These are phyloP conservation scores for Penicillium herquei DNA, from an alignment of 495 filamentous ascomycete genomes.

Conservation along the genomic window DNA sequence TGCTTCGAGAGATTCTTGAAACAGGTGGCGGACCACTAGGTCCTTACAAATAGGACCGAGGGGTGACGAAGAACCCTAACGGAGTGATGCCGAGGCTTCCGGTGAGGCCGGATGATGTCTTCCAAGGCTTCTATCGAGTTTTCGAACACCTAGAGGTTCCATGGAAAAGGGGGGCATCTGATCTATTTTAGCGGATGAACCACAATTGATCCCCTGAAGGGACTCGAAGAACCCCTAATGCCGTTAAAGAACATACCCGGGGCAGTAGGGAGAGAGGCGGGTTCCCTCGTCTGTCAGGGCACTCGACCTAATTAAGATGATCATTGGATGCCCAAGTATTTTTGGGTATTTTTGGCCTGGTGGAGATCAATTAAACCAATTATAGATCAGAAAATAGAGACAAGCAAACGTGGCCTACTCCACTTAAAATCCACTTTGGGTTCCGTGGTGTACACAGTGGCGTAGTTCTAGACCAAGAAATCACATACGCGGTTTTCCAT, in stretches of 20 bases:
- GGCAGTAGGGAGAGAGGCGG: background rate
- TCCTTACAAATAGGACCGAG: no score
- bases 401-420: conserved; percentile 25
- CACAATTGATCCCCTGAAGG: no score
- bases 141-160: no score
- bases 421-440: conserved; percentile 13
- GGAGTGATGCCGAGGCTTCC: no score
- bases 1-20: background rate
- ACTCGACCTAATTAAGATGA: background rate
- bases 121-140: no score
- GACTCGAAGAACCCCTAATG: no score
- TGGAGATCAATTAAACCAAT: background rate
- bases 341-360: background rate
- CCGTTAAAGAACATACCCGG: background rate
- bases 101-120: no score
- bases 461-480: conserved; percentile 18
- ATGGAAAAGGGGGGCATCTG: no score
- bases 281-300: background rate
- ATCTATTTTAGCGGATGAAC: no score
- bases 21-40: background rate
- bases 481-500: conserved; percentile 3
- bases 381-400: background rate
- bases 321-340: conserved; percentile 3
- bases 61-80: no score
- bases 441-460: conserved; percentile 8